Conservation (phyloP, 1,284 basidiomycete genomes). For the Ustilago curta region DNA sequence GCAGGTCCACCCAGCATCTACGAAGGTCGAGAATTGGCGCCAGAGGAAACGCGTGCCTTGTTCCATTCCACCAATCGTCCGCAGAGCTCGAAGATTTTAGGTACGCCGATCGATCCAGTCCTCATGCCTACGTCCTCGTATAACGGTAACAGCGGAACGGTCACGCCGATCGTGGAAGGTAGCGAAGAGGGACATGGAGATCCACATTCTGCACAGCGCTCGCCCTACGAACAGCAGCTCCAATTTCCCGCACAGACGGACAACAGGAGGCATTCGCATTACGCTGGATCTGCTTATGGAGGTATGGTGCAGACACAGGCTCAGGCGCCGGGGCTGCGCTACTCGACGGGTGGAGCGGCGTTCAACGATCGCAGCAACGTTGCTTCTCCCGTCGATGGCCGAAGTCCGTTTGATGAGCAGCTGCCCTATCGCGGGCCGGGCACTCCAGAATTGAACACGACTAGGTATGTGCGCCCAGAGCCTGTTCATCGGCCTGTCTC, state of each 20-base stretch:
- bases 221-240: constrained; percentile 20
- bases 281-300: constrained; percentile 8
- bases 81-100: constrained; percentile 43
- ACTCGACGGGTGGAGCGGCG: constrained; percentile 11
- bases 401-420: constrained; percentile 20
- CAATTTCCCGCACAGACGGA: constrained; percentile 14
- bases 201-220: constrained; percentile 7
- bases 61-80: constrained; percentile 56
- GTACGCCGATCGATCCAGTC: constrained; percentile 35
- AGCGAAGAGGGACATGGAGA: constrained; percentile 28
- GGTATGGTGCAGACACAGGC: constrained; percentile 3
- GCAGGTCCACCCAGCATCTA: constrained; percentile 61
- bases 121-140: constrained; percentile 31
- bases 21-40: constrained; percentile 45
- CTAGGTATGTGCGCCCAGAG: constrained; percentile 34
- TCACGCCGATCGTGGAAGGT: constrained; percentile 38
- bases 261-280: constrained; percentile 23
- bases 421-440: constrained; percentile 19
- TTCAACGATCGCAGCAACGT: constrained; percentile 15
- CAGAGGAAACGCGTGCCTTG: constrained; percentile 49
- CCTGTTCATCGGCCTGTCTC: constrained; percentile 24
- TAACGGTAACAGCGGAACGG: constrained; percentile 36
- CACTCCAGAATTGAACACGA: constrained; percentile 24
- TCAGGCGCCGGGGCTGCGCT: constrained; percentile 8
- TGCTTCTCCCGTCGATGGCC: constrained; percentile 18